Conservation (phyloP, 371 early-diverging fungal genomes). For the Mucor plumbeus region DNA sequence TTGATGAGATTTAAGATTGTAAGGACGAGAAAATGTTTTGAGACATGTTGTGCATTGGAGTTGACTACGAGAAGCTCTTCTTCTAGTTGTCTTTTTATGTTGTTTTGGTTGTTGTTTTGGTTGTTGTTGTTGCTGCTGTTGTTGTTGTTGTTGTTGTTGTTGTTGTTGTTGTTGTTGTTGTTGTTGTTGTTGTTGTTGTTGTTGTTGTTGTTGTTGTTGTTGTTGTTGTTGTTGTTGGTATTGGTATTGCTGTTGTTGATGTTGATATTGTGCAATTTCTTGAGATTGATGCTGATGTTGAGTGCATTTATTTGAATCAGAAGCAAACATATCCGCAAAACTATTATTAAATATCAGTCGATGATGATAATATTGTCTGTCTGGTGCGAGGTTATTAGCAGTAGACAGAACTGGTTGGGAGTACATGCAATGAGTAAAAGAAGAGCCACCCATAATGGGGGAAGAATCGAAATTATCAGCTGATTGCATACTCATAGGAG, state of each 20-base stretch:
- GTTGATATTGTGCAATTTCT: background rate
- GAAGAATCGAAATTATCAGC: conserved; percentile 11
- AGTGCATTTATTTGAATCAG: background rate
- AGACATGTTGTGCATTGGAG: conserved; percentile 16
- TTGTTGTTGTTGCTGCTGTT: background rate
- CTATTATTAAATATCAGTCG: background rate
- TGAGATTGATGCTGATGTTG: background rate
- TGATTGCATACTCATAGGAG: conserved; percentile 15
- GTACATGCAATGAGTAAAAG: background rate
- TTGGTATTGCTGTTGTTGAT: conserved; percentile 3
- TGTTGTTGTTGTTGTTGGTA: no score
- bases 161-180: background rate
- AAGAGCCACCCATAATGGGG: background rate
- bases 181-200: conserved; percentile 1
- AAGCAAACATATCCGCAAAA: background rate
- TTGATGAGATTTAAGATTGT: conserved; percentile 82
- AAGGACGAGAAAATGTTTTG: conserved; percentile 77
- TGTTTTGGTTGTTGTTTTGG: background rate
- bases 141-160: background rate
- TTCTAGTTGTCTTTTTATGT: background rate
- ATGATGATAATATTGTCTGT: background rate
- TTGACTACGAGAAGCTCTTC: conserved; percentile 7
- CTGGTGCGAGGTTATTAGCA: background rate
- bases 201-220: background rate
- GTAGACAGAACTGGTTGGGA: background rate